Percentiles rank a stretch among this genome's conserved stretches.
Conservation (phyloP, 1,284 basidiomycete species). For the Ustilago trichophora region DNA sequence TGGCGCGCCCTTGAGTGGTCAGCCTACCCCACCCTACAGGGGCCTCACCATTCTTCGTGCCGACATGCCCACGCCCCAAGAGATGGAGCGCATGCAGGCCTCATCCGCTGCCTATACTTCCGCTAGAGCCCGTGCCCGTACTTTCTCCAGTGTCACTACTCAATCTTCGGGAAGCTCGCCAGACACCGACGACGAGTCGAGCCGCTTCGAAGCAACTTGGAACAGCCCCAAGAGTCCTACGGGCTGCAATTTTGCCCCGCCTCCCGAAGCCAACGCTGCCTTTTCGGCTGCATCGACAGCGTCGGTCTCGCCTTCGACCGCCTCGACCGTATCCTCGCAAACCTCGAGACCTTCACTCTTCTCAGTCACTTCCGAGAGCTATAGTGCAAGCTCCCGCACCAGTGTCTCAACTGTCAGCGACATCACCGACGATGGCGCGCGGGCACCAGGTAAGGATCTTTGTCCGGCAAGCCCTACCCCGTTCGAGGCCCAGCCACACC, state of each 20-base stretch:
- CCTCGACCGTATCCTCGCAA: slow-evolving; percentile 47
- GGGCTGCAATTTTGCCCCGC: slow-evolving; percentile 1
- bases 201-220: slow-evolving; percentile 33
- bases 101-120: slow-evolving; percentile 19
- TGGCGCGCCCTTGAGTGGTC: slow-evolving; percentile 44
- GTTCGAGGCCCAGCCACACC: slow-evolving; percentile 47
- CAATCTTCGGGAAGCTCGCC: slow-evolving; percentile 42
- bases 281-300: slow-evolving; percentile 13
- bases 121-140: slow-evolving; percentile 25
- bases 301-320: slow-evolving; percentile 37
- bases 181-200: slow-evolving; percentile 34
- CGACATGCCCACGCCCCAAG: slow-evolving; percentile 55
- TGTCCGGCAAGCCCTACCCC: background rate
- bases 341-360: slow-evolving; percentile 49
- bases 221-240: slow-evolving; percentile 6
- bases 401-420: slow-evolving; percentile 46
- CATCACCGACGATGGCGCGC: slow-evolving; percentile 19
- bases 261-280: background rate
- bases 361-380: slow-evolving; percentile 32
- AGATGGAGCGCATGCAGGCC: slow-evolving; percentile 31
- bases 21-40: slow-evolving; percentile 56
- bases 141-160: slow-evolving; percentile 47
- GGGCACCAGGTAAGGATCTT: slow-evolving; percentile 2
- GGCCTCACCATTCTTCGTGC: slow-evolving; percentile 63
- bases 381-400: slow-evolving; percentile 32